Evolutionary conservation across 768 basidiomycete species (phyloP).

Genomic region (Russula sp.): DNA sequence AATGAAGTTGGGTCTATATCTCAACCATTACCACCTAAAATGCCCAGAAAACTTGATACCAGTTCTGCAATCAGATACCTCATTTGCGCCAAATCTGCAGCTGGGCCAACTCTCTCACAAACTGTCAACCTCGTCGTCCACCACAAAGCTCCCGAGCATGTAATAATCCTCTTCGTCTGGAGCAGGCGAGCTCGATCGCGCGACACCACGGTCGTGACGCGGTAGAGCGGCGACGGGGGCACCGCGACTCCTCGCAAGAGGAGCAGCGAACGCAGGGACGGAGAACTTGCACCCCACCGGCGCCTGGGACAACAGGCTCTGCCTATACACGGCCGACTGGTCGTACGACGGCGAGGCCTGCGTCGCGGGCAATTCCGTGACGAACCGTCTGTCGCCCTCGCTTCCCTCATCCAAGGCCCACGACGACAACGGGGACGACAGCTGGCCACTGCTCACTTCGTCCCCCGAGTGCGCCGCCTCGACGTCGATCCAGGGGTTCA

Average conservation of each 20-base stretch:
- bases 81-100: too few species aligned
- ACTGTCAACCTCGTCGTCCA: conserved; percentile 59
- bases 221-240: conserved; percentile 30
- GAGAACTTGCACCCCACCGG: conserved; percentile 32
- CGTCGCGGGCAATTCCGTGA: conserved; percentile 57
- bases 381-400: conserved; percentile 64
- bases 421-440: conserved; percentile 44
- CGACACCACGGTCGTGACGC: conserved; percentile 26
- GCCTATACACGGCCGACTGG: conserved; percentile 62
- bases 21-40: too few species aligned
- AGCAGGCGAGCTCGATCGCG: conserved; percentile 57
- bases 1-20: too few species aligned
- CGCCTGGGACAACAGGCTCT: conserved; percentile 67
- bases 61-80: too few species aligned
- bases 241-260: conserved; percentile 41
- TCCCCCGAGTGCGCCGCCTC: conserved; percentile 79
- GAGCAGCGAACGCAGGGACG: conserved; percentile 50
- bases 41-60: too few species aligned
- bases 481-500: conserved; percentile 52
- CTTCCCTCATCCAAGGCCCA: conserved; percentile 35
- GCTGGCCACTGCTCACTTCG: conserved; percentile 60
- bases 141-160: conserved; percentile 70
- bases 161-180: conserved; percentile 59
- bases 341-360: conserved; percentile 70
- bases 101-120: too few species aligned